These are phyloP conservation scores for Cardamine resedifolia DNA, from an alignment of 345 rosid species.

Conservation along the genomic window DNA sequence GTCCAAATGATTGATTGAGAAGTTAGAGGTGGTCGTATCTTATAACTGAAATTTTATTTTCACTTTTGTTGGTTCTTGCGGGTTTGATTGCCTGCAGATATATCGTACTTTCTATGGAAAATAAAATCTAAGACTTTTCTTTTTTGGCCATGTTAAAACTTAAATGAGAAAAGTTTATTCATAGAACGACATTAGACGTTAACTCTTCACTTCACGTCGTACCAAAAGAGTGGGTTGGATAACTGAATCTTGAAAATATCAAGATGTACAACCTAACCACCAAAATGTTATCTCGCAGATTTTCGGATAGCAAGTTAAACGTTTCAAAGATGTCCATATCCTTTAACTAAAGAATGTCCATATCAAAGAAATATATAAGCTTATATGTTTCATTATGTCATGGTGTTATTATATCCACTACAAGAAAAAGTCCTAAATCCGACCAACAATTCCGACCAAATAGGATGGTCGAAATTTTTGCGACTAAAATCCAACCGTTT, in stretches of 20 bases:
- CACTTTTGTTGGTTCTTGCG: neutral
- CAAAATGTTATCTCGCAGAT: neutral
- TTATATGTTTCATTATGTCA: neutral
- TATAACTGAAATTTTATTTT: neutral
- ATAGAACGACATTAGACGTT: neutral
- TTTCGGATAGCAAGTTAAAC: neutral
- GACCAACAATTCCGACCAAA: too few relatives aligned
- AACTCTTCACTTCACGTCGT: neutral
- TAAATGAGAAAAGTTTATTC: neutral
- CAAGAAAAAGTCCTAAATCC: too few relatives aligned
- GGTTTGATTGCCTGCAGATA: neutral
- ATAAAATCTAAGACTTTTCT: neutral
- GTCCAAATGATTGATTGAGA: neutral
- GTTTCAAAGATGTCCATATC: neutral
- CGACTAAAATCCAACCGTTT: too few relatives aligned
- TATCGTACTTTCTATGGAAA: neutral
- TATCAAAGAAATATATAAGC: too few relatives aligned
- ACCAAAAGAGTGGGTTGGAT: neutral
- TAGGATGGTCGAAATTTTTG: too few relatives aligned
- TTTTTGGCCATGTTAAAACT: neutral
- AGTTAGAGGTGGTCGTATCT: neutral
- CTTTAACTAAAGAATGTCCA: too few relatives aligned
- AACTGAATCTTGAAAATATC: neutral
- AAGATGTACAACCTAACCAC: neutral
- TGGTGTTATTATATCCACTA: constrained; percentile 1